Base-by-base conservation (phyloP, 768 basidiomycete species). In the Russula olivacea region DNA sequence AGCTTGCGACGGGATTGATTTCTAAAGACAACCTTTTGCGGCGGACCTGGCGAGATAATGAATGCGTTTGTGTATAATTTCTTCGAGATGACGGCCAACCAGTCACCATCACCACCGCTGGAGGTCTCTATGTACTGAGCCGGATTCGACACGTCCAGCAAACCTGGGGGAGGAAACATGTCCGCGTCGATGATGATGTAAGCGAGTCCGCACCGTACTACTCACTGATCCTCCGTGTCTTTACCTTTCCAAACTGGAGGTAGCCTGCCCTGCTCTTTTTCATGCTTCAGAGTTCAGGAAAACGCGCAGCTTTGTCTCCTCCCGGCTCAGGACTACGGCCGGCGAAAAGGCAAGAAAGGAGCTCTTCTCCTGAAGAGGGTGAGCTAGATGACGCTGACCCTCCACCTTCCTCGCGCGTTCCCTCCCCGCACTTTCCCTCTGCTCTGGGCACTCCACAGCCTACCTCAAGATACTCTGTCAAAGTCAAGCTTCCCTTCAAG, bases 401-500 rank as follows among this genome's bases (percentile, higher is more conserved):
- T 23, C 66, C 71, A 40, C 64, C 69, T 30, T 64, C 69, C 40
- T 61, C 65, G 55, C 41, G 47, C 25, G 61, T 71, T 56, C 62
- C 68, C 48, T 59, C 58, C 19, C 53, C 68, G 25, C 60, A 53
- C 50, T 57, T 66, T 49, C 61, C 71, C 43, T 61, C 70, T 41
- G 71, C 71, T 45, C 57, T 66, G 55, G 72, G 72, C 71, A 25
- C 68, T 74, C 40, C 47, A 53, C 55, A 53, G 34, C 68, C 68
- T 23, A 69, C 65, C 21, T 65, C 68, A 74, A 82, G 71, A 68
- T 75, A 72, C 55, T 69, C 71, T 54, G 52, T 76, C 21, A 84
- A 82, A 69, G 80, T 89, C 25, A 83, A 86, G 10, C 91, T 89
- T 73, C 90, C 90, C 1, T 91, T 91, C 77, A 91, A 91, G 74